Conservation (phyloP, 2,329 filamentous ascomycete species). For the Phialophora expanda region DNA sequence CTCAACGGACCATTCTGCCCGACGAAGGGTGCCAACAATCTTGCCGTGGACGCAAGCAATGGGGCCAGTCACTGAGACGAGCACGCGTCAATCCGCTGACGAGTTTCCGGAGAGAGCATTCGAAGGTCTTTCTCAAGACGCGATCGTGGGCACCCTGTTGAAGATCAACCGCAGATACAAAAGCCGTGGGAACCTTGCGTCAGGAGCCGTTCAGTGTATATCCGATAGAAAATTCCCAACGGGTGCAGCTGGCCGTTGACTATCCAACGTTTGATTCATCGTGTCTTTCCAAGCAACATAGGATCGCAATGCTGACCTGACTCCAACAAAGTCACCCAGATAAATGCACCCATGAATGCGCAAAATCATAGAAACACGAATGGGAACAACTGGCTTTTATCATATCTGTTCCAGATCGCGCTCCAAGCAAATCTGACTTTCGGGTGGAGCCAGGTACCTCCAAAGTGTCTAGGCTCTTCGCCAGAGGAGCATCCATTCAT, state of each 20-base stretch:
- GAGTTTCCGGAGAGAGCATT: neutral
- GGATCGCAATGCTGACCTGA: neutral
- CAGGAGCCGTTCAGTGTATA: conserved; percentile 22
- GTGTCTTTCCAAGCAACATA: neutral
- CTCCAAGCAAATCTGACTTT: conserved; percentile 20
- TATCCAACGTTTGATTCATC: conserved; percentile 10
- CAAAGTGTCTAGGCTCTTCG: neutral
- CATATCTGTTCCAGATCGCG: conserved; percentile 15
- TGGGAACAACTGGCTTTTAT: conserved; percentile 12
- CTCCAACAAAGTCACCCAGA: conserved; percentile 10
- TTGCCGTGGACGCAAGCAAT: conserved; percentile 1
- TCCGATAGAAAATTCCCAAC: conserved; percentile 12
- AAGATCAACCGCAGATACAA: neutral
- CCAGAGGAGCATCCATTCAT: conserved; percentile 19
- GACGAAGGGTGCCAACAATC: neutral
- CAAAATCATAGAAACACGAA: conserved; percentile 7
- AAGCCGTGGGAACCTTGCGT: conserved; percentile 7
- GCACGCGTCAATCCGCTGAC: too few relatives aligned
- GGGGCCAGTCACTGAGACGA: neutral
- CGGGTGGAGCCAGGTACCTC: conserved; percentile 10
- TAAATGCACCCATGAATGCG: conserved; percentile 7
- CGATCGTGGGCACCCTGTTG: neutral
- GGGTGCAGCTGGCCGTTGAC: conserved; percentile 19
- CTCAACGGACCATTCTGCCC: conserved; percentile 1
- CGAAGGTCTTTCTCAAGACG: neutral